Conservation (phyloP, 495 filamentous ascomycete species). For the Penicillium bialowiezense region DNA sequence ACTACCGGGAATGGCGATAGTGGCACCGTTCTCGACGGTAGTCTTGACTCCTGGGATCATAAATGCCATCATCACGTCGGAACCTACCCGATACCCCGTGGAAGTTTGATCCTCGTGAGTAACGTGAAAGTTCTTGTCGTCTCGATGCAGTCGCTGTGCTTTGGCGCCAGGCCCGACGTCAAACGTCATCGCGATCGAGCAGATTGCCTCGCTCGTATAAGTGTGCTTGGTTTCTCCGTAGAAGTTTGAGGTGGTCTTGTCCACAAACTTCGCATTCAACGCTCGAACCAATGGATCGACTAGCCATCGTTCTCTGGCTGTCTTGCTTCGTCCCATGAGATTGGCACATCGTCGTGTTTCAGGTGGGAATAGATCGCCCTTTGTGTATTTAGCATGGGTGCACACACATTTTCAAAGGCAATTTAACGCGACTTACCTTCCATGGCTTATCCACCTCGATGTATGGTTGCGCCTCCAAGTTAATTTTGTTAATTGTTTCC, state of each 20-base stretch:
- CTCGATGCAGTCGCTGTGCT: slow-evolving; percentile 27
- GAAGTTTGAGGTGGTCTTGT: slow-evolving; percentile 21
- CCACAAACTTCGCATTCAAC: slow-evolving; percentile 12
- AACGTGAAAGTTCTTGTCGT: slow-evolving; percentile 31
- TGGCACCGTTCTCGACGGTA: slow-evolving; percentile 31
- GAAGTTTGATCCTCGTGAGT: slow-evolving; percentile 16
- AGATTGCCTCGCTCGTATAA: slow-evolving; percentile 19
- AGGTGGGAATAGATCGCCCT: slow-evolving; percentile 23
- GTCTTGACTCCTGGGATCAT: slow-evolving; percentile 35
- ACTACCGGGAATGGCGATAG: slow-evolving; percentile 11
- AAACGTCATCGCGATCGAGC: slow-evolving; percentile 24
- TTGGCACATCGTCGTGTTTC: slow-evolving; percentile 20
- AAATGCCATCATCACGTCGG: slow-evolving; percentile 9
- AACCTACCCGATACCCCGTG: slow-evolving; percentile 21
- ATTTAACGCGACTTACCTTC: slow-evolving; percentile 16
- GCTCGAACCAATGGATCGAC: slow-evolving; percentile 16
- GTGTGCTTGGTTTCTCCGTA: slow-evolving; percentile 15
- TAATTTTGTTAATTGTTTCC: background rate
- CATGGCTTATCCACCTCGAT: slow-evolving; percentile 13
- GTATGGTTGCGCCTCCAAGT: slow-evolving; percentile 5
- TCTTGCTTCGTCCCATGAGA: slow-evolving; percentile 16
- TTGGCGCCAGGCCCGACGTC: slow-evolving; percentile 17
- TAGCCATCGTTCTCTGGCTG: slow-evolving; percentile 17
- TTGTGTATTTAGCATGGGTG: too few species aligned
- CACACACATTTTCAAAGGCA: too few species aligned